A percentile compares a stretch with the other conserved stretches of the same genome.
Conservation (phyloP, 1,284 basidiomycete species). For the Thelephora terrestris region DNA sequence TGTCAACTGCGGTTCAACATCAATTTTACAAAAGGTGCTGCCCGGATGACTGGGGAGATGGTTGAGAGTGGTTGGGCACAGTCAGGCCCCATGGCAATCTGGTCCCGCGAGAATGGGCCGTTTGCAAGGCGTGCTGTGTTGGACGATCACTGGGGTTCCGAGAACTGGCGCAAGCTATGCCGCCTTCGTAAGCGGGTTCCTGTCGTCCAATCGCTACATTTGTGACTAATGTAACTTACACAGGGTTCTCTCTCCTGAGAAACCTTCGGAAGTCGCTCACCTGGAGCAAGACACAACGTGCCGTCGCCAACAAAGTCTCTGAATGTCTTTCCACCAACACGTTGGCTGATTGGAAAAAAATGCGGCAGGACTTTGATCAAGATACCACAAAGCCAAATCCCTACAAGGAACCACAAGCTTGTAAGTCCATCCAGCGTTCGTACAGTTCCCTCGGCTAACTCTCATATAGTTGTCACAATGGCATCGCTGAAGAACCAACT, state of each 20-base stretch:
- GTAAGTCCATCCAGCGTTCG: background rate
- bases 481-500: background rate
- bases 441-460: background rate
- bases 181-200: constrained; percentile 5
- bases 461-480: too few relatives aligned
- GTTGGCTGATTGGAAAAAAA: background rate
- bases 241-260: background rate
- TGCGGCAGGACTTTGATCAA: constrained; percentile 4
- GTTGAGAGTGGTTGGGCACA: constrained; percentile 13
- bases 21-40: constrained; percentile 9
- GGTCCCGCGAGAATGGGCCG: too few relatives aligned
- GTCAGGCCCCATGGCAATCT: constrained; percentile 4
- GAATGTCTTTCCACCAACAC: background rate
- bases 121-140: constrained; percentile 8
- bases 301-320: background rate
- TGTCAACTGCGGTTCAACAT: constrained; percentile 13
- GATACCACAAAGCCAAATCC: constrained; percentile 4
- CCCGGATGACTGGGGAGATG: constrained; percentile 13
- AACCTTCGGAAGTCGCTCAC: background rate
- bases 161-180: constrained; percentile 11
- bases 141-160: constrained; percentile 9
- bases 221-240: background rate
- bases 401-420: background rate
- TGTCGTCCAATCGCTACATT: background rate
- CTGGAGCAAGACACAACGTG: background rate